Conservation (phyloP, 441 rosid species). For the Pelargonium myrrhifolium region DNA sequence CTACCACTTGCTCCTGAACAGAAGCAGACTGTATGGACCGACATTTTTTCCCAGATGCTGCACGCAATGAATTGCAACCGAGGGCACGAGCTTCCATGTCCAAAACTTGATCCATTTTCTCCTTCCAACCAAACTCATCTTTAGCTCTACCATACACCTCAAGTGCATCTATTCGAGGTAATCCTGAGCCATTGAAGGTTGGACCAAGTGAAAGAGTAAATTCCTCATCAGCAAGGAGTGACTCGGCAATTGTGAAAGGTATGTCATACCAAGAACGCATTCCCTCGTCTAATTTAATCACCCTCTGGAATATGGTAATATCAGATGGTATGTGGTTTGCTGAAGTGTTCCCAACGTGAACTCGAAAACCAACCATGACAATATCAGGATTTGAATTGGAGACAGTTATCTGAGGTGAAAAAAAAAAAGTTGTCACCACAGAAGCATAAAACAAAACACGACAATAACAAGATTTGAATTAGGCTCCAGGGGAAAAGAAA, state of each 20-base stretch:
- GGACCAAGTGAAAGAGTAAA: conserved; percentile 80
- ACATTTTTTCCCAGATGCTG: conserved; percentile 68
- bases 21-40: conserved; percentile 63
- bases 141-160: conserved; percentile 98
- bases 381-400: conserved; percentile 95
- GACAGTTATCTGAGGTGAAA: conserved; percentile 62
- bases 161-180: conserved; percentile 91
- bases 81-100: conserved; percentile 98
- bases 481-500: background rate
- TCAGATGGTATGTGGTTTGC: conserved; percentile 94
- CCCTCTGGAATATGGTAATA: conserved; percentile 88
- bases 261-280: conserved; percentile 98
- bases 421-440: conserved; percentile 12
- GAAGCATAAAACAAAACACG: background rate
- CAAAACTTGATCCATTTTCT: conserved; percentile 87
- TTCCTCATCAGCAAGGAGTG: conserved; percentile 99
- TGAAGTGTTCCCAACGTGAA: conserved; percentile 91
- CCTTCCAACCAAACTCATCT: conserved; percentile 99
- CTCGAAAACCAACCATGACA: conserved; percentile 98
- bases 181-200: conserved; percentile 71
- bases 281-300: conserved; percentile 93
- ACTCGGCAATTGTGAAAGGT: conserved; percentile 97
- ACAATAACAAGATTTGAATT: conserved; percentile 3
- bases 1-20: conserved; percentile 88
- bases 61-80: conserved; percentile 63